Conservation (phyloP, 2,329 filamentous ascomycete species). For the Colletotrichum gigasporum region DNA sequence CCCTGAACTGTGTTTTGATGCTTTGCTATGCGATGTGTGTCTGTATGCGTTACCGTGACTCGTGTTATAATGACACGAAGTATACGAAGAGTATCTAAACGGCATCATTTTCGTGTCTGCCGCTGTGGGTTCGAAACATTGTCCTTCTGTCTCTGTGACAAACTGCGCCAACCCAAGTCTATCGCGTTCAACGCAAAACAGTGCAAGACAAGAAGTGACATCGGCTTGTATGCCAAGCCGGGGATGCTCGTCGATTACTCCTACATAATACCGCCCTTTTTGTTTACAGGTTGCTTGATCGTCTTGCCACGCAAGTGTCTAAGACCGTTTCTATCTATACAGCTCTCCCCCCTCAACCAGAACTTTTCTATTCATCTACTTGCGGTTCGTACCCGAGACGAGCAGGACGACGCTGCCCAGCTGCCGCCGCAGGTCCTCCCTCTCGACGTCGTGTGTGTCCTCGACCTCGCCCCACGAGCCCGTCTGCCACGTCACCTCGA, state of each 20-base stretch:
- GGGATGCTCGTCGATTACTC: background rate
- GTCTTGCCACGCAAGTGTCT: too few species aligned
- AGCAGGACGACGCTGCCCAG: conserved; percentile 87
- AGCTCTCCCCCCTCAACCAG: background rate
- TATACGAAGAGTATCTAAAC: too few species aligned
- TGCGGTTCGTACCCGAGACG: conserved; percentile 67
- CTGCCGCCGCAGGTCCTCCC: conserved; percentile 88
- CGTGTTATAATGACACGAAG: too few species aligned
- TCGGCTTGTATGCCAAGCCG: too few species aligned
- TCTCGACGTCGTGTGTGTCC: conserved; percentile 96
- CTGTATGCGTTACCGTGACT: background rate
- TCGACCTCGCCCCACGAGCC: conserved; percentile 95
- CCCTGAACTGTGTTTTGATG: background rate
- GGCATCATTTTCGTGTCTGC: too few species aligned
- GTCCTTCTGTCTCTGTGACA: too few species aligned
- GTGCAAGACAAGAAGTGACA: too few species aligned
- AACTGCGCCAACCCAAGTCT: too few species aligned
- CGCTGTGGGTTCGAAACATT: too few species aligned
- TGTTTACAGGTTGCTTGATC: background rate
- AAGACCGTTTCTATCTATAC: conserved; percentile 4
- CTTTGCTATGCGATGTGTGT: background rate
- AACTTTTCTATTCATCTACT: background rate
- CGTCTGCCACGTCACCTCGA: conserved; percentile 93
- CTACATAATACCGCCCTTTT: background rate
- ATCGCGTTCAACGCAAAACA: too few species aligned